Percentiles rank a stretch among this genome's conserved stretches.
These are phyloP conservation scores for Mycena alexandri DNA, from an alignment of 768 basidiomycete genomes.

Conservation along the genomic window DNA sequence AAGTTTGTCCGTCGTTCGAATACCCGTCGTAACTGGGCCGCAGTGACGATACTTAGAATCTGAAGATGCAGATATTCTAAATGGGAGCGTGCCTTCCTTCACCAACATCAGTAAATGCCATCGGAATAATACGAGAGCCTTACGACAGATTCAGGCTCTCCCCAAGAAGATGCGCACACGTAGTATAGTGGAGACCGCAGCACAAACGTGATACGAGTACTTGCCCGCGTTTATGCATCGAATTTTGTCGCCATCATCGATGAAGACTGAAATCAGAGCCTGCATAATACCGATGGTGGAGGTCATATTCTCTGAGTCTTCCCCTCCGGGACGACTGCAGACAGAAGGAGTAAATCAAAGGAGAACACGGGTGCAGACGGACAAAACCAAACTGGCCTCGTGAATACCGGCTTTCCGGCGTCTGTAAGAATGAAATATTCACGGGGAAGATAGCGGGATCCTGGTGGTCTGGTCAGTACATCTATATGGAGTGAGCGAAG, in stretches of 20 bases:
- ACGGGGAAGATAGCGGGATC: constrained; percentile 63
- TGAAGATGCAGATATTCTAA: constrained; percentile 96
- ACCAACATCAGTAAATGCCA: constrained; percentile 51
- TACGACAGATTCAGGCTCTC: constrained; percentile 96
- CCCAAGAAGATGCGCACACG: constrained; percentile 91
- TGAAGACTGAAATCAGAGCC: constrained; percentile 94
- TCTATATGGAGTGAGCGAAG: constrained; percentile 30
- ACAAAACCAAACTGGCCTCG: constrained; percentile 62
- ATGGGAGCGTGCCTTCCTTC: constrained; percentile 91
- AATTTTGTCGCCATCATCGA: constrained; percentile 90
- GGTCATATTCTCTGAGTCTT: constrained; percentile 75
- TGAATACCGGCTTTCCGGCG: constrained; percentile 98
- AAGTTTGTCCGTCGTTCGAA: constrained; percentile 94
- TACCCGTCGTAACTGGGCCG: constrained; percentile 83
- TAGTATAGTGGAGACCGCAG: constrained; percentile 92
- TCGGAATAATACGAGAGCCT: constrained; percentile 44
- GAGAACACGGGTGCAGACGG: constrained; percentile 28
- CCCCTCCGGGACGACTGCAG: constrained; percentile 63
- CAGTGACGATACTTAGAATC: constrained; percentile 91
- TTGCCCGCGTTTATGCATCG: constrained; percentile 88
- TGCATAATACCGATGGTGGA: constrained; percentile 93
- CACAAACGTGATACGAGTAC: constrained; percentile 87
- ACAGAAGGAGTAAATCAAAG: constrained; percentile 11
- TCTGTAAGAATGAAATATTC: constrained; percentile 95
- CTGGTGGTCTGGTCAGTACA: constrained; percentile 43